Percentiles rank a stretch among this genome's conserved stretches.
Evolutionary conservation across 768 basidiomycete species (phyloP).

Genomic region (Auriscalpium vulgare): DNA sequence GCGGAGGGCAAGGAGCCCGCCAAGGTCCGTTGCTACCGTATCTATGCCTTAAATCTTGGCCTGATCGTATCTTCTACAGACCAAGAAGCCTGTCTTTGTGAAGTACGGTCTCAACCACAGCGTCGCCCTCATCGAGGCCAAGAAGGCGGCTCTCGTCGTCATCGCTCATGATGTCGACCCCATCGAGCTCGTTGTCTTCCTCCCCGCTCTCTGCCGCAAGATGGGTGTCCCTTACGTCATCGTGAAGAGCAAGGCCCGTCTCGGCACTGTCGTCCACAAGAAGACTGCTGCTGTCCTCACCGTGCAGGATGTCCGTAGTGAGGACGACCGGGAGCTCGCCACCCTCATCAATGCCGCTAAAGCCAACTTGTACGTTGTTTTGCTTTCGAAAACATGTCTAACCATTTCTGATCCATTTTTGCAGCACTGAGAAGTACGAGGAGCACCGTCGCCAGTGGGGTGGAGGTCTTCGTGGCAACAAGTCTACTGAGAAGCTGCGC

Average conservation of each 20-base stretch:
- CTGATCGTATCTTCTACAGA: constrained; percentile 37
- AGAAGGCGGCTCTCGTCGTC: constrained; percentile 93
- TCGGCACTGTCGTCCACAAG: constrained; percentile 97
- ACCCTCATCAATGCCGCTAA: constrained; percentile 90
- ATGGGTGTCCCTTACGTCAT: constrained; percentile 99
- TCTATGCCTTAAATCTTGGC: background rate
- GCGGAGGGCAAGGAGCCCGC: constrained; percentile 73
- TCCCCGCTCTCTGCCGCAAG: constrained; percentile 97
- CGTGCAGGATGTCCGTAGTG: constrained; percentile 89
- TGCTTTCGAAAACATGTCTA: background rate
- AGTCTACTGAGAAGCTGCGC: constrained; percentile 87
- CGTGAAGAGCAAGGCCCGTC: constrained; percentile 96
- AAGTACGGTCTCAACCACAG: constrained; percentile 98
- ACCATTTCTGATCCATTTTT: background rate
- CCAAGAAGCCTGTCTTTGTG: constrained; percentile 92
- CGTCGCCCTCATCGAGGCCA: constrained; percentile 92
- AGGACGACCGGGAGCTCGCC: constrained; percentile 89
- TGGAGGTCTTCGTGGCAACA: constrained; percentile 92
- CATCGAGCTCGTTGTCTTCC: constrained; percentile 97
- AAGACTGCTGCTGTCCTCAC: constrained; percentile 92
- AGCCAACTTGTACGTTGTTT: constrained; percentile 79
- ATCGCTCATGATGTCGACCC: constrained; percentile 99
- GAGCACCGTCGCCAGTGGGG: constrained; percentile 91
- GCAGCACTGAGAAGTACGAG: constrained; percentile 86
- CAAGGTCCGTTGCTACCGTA: constrained; percentile 29